phyloP scores from a whole-genome alignment of 257 asterid species.

The Solanum microdontum region DNA sequence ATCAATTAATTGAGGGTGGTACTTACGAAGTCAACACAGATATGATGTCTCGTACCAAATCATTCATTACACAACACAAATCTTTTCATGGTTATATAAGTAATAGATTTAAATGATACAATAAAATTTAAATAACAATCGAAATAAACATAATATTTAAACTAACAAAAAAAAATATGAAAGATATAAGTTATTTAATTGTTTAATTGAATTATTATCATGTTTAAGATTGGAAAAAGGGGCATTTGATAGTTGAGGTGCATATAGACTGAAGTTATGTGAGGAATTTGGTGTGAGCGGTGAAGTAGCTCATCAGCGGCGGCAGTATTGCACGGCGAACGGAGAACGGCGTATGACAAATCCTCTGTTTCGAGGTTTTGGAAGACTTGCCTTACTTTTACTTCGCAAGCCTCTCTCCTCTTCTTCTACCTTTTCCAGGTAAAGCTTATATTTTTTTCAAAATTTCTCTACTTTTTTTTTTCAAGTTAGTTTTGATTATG shows the following conservation, averaged over 20 bases:
- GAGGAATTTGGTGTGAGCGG: not conserved
- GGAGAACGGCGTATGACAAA: not conserved
- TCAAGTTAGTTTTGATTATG: not conserved
- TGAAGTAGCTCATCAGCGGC: not conserved
- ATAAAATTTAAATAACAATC: too few relatives aligned
- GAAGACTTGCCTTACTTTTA: not conserved
- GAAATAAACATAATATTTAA: too few relatives aligned
- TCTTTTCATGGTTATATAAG: too few relatives aligned
- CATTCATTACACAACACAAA: accelerated
- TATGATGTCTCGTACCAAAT: too few relatives aligned
- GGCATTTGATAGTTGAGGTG: not conserved
- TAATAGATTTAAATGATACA: accelerated
- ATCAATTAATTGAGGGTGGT: not conserved
- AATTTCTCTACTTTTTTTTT: not conserved
- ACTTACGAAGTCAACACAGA: accelerated
- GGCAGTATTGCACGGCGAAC: not conserved
- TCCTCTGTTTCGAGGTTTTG: not conserved
- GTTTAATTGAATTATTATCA: not conserved
- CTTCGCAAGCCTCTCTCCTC: not conserved
- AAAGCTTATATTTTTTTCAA: not conserved
- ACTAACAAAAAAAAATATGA: too few relatives aligned
- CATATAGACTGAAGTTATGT: not conserved
- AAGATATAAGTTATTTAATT: too few relatives aligned
- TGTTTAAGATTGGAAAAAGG: not conserved
- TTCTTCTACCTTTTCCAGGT: not conserved